A percentile compares a stretch with the other conserved stretches of the same genome.
Conservation (phyloP, 768 basidiomycete genomes). For the Neoboletus brunneissimus region DNA sequence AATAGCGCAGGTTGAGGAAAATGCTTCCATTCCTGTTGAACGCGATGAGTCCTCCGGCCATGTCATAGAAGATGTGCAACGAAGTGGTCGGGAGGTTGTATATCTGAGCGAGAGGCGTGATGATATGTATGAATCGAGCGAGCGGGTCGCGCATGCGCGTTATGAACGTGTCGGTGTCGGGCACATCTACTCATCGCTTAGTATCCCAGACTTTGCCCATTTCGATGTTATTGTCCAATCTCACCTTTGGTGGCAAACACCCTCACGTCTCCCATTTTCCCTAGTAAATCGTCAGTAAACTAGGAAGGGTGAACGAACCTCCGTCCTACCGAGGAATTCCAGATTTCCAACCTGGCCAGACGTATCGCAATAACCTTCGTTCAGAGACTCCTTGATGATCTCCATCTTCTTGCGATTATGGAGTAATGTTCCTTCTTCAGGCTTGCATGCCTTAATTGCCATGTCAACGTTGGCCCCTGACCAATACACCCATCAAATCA, state of each 20-base stretch:
- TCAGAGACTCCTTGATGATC: constrained; percentile 67
- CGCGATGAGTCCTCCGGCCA: constrained; percentile 77
- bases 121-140: constrained; percentile 69
- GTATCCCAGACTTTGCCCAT: not conserved
- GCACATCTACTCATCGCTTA: constrained; percentile 47
- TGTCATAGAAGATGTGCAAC: constrained; percentile 86
- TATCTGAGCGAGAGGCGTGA: constrained; percentile 61
- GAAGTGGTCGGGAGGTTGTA: constrained; percentile 73
- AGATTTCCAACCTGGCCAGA: constrained; percentile 64
- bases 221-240: not conserved
- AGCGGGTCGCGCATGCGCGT: constrained; percentile 52
- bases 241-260: constrained; percentile 64
- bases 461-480: constrained; percentile 61
- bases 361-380: constrained; percentile 81
- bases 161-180: constrained; percentile 49
- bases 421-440: constrained; percentile 61
- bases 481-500: not conserved
- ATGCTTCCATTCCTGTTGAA: constrained; percentile 90
- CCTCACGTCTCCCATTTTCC: constrained; percentile 58
- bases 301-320: not conserved
- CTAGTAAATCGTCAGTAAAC: constrained; percentile 33
- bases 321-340: constrained; percentile 51
- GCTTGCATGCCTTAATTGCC: constrained; percentile 70
- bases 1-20: constrained; percentile 86
- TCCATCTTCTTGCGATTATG: constrained; percentile 68